Evolutionary conservation across 2,329 filamentous ascomycete genomes (phyloP), one percentile per base, ranked within the genome.

Genomic region (Hymenoscyphus scutula): DNA sequence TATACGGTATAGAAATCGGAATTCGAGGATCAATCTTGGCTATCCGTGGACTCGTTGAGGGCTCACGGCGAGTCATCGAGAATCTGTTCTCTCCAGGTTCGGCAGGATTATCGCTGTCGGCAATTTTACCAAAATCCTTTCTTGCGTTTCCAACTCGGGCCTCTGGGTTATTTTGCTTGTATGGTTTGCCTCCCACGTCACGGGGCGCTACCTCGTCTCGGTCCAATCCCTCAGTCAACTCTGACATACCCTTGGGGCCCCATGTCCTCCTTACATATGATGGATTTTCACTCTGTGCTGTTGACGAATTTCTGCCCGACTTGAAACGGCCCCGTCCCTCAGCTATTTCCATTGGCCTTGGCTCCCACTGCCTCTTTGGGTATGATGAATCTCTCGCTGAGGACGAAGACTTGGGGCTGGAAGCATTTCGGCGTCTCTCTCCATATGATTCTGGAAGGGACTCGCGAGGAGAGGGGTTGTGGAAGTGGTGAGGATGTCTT

Each of bases 1-100:
- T 92, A 73, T 94, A 88, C 1, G 86, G 85, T 19, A 90, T 81
- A 6, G 72, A 69, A 19, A 75, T 41, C 7, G 74, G 74, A 3
- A 73, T 63, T n/a, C 67, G 60, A 51, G 65, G 73, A 30, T 70
- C 62, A 23, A 38, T 59, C 32, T 54, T 59, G 10, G n/a, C 53
- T 29, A 53, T 54, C 23, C 30, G 41, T 15, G 30, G 45, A 53
- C 10, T 19, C 17, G 29, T 38, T n/a, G 11, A 4, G 13, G 19
- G 23, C 30, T 59, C 45, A 17, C 23, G 25, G 27, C 29, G 27
- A n/a, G 53, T 32, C 29, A 54, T n/a, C 8, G 53, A 25, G 19
- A 51, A 51, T 19, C n/a, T 25, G n/a, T 51, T 51, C 13, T 23
- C 27, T 6, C 27, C 45, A 25, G 19, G 11, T 51, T 51, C 45